Evolutionary conservation across 1,139 yeast genomes (phyloP), one percentile per base, ranked within the genome.

Genomic region (Sugiyamaella paludigena): DNA sequence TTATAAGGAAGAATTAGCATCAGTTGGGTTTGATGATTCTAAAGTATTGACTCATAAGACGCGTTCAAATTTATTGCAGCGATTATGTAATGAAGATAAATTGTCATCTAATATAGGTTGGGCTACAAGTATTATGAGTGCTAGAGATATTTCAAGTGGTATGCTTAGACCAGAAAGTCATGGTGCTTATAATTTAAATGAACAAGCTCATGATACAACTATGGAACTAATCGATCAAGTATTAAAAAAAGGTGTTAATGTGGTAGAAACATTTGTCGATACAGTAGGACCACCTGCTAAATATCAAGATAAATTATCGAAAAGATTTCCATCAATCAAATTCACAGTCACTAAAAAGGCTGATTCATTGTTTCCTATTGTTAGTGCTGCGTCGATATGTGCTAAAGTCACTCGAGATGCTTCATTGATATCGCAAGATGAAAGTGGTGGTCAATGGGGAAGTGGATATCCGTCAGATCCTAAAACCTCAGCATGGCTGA

Each of bases 381-480:
- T 94, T 4, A 85, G 95, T 66, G 87, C 95, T 0, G 99, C 98
- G 0, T 86, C 96, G n/a, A 87, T 92, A 48, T 91, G 92, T 45
- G 99, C 99, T 6, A 92, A 92, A 65, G 98, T 92, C 3, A 88
- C 98, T 0, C 78, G 99, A 62, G 98, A 92, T 66, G 72, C 80
- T 47, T 80, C 83, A 43, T 70, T 92, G 51, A 69, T 76, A 36
- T 60, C 64, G 0, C 64, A 60, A 47, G 71, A 68, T 40, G 65
- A 59, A 51, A 56, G 58, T 31, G 69, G 65, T 2, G 64, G 65
- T 12, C 43, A 56, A 2, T 75, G 91, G 68, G 98, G 98, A 0
- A 86, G 95, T 0, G 98, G 98, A 0, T 92, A 92, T 64, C 98
- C 98, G 0, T 80, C 94, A 2, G 98, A 94, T 66, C 94, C 96